A percentile compares a stretch with the other conserved stretches of the same genome.
These are phyloP conservation scores for Saccharomycopsis olivae DNA, from an alignment of 805 yeast species.

Conservation along the genomic window DNA sequence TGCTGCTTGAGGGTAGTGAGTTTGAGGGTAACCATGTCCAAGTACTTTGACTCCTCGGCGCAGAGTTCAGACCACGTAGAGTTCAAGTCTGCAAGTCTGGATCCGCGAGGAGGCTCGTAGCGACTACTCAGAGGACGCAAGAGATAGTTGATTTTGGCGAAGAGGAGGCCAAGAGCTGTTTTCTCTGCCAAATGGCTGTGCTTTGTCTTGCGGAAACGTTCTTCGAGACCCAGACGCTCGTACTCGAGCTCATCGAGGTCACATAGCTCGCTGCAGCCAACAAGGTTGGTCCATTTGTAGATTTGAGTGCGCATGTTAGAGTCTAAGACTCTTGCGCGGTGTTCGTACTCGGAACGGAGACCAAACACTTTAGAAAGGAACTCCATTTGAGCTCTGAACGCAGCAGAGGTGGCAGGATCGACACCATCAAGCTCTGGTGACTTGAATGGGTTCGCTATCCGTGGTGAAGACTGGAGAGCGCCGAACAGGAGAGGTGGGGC, in stretches of 20 bases:
- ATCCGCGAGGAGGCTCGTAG: slow-evolving; percentile 1
- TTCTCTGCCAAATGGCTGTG: slow-evolving; percentile 4
- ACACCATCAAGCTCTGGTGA: too few relatives aligned
- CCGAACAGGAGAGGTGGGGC: too few relatives aligned
- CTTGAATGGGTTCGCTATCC: too few relatives aligned
- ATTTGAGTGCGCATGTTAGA: slow-evolving; percentile 13
- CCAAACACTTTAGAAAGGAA: not conserved
- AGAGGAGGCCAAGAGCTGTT: not conserved
- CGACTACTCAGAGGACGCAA: slow-evolving; percentile 1
- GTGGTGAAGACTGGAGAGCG: too few relatives aligned
- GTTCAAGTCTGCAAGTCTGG: slow-evolving; percentile 2
- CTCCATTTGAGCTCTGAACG: slow-evolving; percentile 5
- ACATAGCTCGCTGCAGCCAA: slow-evolving; percentile 7
- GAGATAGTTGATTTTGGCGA: slow-evolving; percentile 3
- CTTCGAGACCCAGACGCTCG: slow-evolving; percentile 6
- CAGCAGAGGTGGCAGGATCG: too few relatives aligned
- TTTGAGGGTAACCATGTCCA: slow-evolving; percentile 3
- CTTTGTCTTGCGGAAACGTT: slow-evolving; percentile 5
- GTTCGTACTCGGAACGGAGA: slow-evolving; percentile 7
- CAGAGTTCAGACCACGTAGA: slow-evolving; percentile 3
- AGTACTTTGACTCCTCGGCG: slow-evolving; percentile 8
- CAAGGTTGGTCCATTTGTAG: slow-evolving; percentile 14
- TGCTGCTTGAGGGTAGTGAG: slow-evolving; percentile 5
- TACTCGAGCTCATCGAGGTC: slow-evolving; percentile 10
- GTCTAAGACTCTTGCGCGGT: slow-evolving; percentile 1